These are phyloP conservation scores for Haplosporangium sp. DNA, from an alignment of 371 early-diverging fungal genomes.

Conservation along the genomic window DNA sequence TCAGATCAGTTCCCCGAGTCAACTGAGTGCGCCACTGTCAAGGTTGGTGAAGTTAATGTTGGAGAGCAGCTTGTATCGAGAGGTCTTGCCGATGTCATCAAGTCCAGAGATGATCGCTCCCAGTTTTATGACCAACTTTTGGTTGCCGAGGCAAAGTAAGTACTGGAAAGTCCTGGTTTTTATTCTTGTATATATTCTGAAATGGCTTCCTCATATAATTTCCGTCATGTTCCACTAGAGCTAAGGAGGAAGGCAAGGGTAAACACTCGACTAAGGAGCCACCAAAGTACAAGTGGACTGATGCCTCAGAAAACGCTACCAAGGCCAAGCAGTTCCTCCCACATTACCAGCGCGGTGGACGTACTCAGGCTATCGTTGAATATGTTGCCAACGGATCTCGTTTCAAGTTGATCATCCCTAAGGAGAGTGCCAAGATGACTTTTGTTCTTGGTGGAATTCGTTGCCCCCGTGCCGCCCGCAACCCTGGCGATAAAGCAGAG, in stretches of 20 bases:
- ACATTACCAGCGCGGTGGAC: constrained; percentile 83
- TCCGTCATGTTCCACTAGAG: constrained; percentile 49
- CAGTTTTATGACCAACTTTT: constrained; percentile 87
- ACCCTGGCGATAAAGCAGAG: constrained; percentile 80
- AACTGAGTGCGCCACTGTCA: constrained; percentile 90
- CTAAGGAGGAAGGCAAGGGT: constrained; percentile 79
- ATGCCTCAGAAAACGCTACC: constrained; percentile 79
- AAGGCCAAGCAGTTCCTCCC: constrained; percentile 90
- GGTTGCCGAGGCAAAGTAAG: constrained; percentile 81
- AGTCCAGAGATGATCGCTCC: constrained; percentile 89
- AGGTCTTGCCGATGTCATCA: constrained; percentile 88
- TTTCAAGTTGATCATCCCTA: constrained; percentile 84
- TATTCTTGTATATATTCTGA: not conserved
- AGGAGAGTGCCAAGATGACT: constrained; percentile 86
- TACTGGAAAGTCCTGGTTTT: not conserved
- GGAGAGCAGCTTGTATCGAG: constrained; percentile 81
- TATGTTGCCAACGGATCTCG: constrained; percentile 88
- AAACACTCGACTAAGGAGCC: constrained; percentile 84
- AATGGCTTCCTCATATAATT: not conserved
- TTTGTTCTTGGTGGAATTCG: constrained; percentile 86
- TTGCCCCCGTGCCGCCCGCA: constrained; percentile 78
- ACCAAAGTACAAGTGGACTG: constrained; percentile 73
- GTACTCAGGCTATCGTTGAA: constrained; percentile 85
- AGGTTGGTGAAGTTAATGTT: constrained; percentile 73
- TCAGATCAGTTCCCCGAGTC: constrained; percentile 86